These are phyloP conservation scores for Persicaria maculosa DNA, from an alignment of 148 eudicot genomes.

Conservation along the genomic window DNA sequence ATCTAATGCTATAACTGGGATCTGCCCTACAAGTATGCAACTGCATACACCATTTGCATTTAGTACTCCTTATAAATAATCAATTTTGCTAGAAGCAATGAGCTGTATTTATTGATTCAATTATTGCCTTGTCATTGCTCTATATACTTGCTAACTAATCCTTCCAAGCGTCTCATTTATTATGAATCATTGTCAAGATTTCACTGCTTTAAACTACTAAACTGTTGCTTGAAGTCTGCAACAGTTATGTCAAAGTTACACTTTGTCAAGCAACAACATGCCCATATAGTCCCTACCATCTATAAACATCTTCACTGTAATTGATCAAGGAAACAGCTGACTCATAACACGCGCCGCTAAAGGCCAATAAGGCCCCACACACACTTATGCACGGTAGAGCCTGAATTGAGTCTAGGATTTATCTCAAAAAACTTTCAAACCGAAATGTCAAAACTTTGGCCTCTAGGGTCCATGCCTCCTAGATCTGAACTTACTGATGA, in stretches of 20 bases:
- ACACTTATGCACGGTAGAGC: no score
- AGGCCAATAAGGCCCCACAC: no score
- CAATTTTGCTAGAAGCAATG: neutral
- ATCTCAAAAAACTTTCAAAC: neutral
- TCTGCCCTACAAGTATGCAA: neutral
- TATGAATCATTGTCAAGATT: neutral
- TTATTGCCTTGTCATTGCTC: neutral
- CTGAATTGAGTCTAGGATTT: neutral
- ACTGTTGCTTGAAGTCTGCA: no score
- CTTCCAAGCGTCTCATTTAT: neutral
- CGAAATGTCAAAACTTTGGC: no score
- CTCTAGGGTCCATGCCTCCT: no score
- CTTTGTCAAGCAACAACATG: neutral
- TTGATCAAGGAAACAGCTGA: neutral
- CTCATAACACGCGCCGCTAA: neutral
- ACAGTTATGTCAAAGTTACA: no score
- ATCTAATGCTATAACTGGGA: no score
- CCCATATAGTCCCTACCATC: neutral
- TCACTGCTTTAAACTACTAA: neutral
- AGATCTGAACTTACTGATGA: neutral
- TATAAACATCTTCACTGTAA: neutral
- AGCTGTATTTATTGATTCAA: neutral
- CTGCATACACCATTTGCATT: neutral
- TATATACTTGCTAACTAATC: neutral
- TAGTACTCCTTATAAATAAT: no score